Evolutionary conservation across 352 stramenopile genomes (phyloP).

Genomic region (Globisporangium ultimum): DNA sequence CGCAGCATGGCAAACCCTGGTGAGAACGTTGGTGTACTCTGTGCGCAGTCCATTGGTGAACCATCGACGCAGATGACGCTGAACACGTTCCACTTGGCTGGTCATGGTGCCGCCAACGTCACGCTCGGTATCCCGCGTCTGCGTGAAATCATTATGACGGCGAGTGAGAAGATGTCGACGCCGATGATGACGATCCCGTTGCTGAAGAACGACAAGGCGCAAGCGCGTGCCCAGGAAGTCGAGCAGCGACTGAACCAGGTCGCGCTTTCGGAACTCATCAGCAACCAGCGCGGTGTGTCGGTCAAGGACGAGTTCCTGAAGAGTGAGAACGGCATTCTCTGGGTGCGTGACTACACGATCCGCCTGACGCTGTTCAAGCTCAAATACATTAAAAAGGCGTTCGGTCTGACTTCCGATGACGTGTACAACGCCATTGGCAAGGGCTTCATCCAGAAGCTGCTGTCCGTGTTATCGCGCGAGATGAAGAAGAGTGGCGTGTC

Average conservation of each 20-base stretch:
- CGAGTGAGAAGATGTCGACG: slow-evolving; percentile 95
- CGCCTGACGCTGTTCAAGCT: slow-evolving; percentile 92
- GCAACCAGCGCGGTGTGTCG: slow-evolving; percentile 88
- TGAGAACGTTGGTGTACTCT: slow-evolving; percentile 98
- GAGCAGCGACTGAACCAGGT: slow-evolving; percentile 92
- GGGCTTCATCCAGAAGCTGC: slow-evolving; percentile 91
- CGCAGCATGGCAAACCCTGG: slow-evolving; percentile 94
- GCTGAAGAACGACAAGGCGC: slow-evolving; percentile 34
- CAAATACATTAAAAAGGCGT: slow-evolving; percentile 94
- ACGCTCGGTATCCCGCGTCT: slow-evolving; percentile 99
- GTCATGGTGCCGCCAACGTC: slow-evolving; percentile 98
- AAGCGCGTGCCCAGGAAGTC: slow-evolving; percentile 60
- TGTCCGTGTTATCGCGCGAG: slow-evolving; percentile 93
- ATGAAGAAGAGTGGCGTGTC: slow-evolving; percentile 87
- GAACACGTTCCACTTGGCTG: slow-evolving; percentile 99
- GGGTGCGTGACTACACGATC: slow-evolving; percentile 97
- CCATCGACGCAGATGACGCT: slow-evolving; percentile 99
- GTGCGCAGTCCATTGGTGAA: slow-evolving; percentile 98
- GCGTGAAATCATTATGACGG: slow-evolving; percentile 99
- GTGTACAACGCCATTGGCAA: slow-evolving; percentile 87
- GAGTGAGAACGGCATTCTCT: slow-evolving; percentile 88
- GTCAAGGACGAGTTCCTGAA: slow-evolving; percentile 91
- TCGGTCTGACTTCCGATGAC: slow-evolving; percentile 93
- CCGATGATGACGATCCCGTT: slow-evolving; percentile 99
- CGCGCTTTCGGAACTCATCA: slow-evolving; percentile 92